Evolutionary conservation across 2,329 filamentous ascomycete genomes (phyloP).

Genomic region (Fusarium protoensiforme): DNA sequence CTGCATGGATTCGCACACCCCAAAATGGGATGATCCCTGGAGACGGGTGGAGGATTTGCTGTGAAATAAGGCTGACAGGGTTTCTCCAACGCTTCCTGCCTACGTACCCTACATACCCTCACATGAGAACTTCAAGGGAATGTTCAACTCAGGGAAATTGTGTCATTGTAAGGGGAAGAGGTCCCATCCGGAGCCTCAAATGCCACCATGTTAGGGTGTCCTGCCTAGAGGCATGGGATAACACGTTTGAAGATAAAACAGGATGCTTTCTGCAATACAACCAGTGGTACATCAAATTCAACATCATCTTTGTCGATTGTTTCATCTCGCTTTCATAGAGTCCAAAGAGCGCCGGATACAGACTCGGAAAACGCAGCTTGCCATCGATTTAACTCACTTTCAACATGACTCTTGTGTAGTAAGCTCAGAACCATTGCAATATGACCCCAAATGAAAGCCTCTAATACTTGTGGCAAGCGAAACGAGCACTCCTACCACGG

Average conservation of each 20-base stretch:
- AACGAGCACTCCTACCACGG: background rate
- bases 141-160: background rate
- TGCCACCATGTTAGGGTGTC: background rate
- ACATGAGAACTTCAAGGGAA: background rate
- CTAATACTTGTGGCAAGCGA: background rate
- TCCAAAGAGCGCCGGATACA: background rate
- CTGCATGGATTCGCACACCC: background rate
- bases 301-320: background rate
- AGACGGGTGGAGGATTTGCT: background rate
- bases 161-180: background rate
- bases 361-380: background rate
- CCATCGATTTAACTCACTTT: background rate
- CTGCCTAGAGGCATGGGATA: background rate
- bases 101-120: background rate
- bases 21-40: background rate
- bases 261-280: background rate
- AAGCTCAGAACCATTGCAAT: background rate
- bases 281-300: background rate
- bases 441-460: rapidly evolving
- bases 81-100: background rate
- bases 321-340: background rate
- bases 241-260: background rate
- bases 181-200: background rate
- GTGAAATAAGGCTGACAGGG: background rate
- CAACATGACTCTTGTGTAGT: background rate